phyloP scores from a whole-genome alignment of 495 filamentous ascomycete species.

The Trichocladium uniseriatum region DNA sequence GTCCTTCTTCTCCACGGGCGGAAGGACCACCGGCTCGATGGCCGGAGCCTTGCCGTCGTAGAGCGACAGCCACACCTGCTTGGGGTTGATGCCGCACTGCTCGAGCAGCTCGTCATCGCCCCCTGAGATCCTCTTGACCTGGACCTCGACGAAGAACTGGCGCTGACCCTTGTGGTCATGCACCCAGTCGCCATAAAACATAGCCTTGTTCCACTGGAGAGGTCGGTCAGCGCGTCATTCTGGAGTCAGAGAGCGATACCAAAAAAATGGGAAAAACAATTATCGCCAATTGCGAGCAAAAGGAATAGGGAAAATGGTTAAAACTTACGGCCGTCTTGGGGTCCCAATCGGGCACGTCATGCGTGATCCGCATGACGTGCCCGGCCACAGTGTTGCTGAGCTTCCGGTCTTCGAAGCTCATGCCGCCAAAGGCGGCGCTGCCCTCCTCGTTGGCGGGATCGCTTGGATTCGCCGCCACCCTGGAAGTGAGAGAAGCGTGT shows the following conservation, averaged over 20 bases:
- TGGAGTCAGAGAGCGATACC: neutral
- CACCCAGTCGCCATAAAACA: slow-evolving; percentile 19
- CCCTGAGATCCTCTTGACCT: slow-evolving; percentile 22
- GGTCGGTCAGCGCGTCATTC: neutral
- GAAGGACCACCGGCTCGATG: neutral
- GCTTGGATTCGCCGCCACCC: slow-evolving; percentile 11
- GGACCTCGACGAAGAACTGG: slow-evolving; percentile 19
- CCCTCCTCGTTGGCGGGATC: slow-evolving; percentile 6
- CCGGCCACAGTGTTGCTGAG: slow-evolving; percentile 3
- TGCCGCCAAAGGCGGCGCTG: neutral
- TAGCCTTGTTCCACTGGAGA: slow-evolving; percentile 15
- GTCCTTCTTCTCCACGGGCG: neutral
- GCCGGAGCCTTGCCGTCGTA: slow-evolving; percentile 1
- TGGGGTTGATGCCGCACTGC: slow-evolving; percentile 10
- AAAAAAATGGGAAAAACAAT: slow-evolving; percentile 3
- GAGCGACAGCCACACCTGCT: slow-evolving; percentile 9
- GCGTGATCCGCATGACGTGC: neutral
- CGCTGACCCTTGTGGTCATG: slow-evolving; percentile 6
- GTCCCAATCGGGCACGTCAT: slow-evolving; percentile 1
- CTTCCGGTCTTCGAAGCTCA: neutral
- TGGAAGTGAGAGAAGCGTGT: neutral
- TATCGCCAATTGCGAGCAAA: neutral
- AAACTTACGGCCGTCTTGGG: neutral
- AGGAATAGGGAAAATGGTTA: neutral
- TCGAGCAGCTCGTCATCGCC: slow-evolving; percentile 11